Evolutionary conservation across 2,329 filamentous ascomycete genomes (phyloP).

Genomic region (Rutstroemia sp.): DNA sequence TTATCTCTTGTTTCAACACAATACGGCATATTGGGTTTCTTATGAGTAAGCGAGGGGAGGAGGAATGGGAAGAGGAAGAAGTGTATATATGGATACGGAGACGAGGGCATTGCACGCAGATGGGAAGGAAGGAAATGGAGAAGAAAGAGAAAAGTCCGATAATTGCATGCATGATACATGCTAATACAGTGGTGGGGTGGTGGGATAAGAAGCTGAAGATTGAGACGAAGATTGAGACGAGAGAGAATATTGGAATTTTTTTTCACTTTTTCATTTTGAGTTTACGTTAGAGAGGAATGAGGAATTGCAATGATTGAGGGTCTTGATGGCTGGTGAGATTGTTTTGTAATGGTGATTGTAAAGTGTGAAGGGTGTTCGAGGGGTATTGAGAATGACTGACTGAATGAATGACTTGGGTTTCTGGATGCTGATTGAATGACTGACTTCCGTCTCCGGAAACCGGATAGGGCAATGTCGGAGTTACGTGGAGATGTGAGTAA

Average conservation of each 20-base stretch:
- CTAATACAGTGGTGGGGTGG: not conserved
- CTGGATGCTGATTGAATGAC: not conserved
- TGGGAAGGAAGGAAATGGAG: slow-evolving; percentile 11
- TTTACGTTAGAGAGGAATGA: not conserved
- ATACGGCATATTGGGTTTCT: too few species aligned
- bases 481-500: too few species aligned
- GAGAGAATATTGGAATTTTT: not conserved
- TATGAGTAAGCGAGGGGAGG: too few species aligned
- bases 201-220: too few species aligned
- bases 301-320: not conserved
- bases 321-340: too few species aligned
- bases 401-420: not conserved
- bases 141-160: not conserved
- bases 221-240: not conserved
- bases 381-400: too few species aligned
- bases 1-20: too few species aligned
- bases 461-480: too few species aligned
- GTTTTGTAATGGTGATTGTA: too few species aligned
- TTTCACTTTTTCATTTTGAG: not conserved
- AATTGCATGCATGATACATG: not conserved
- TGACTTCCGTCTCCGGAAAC: not conserved
- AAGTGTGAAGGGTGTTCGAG: not conserved
- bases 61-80: too few species aligned
- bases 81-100: too few species aligned
- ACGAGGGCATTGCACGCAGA: too few species aligned